phyloP scores from a whole-genome alignment of 2,329 filamentous ascomycete species.

The Madurella fahalii region DNA sequence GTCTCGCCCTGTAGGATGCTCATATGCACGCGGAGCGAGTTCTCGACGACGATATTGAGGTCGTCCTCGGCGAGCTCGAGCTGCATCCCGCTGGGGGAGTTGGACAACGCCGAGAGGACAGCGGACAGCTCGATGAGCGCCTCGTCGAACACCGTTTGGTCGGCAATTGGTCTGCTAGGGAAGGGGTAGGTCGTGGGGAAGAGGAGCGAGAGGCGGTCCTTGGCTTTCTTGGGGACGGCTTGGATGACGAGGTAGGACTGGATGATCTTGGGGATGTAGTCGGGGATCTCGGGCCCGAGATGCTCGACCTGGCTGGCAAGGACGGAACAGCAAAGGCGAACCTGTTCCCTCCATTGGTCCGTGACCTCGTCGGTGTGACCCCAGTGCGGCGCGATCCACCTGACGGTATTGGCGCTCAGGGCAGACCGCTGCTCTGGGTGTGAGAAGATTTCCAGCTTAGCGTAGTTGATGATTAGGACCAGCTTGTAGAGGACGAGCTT shows the following conservation, averaged over 20 bases:
- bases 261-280: constrained; percentile 86
- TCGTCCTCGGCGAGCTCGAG: constrained; percentile 72
- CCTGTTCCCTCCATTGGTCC: constrained; percentile 87
- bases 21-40: constrained; percentile 77
- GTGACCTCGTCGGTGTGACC: constrained; percentile 68
- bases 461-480: constrained; percentile 88
- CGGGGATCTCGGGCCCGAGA: constrained; percentile 75
- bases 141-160: constrained; percentile 70
- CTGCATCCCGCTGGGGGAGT: constrained; percentile 67
- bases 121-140: constrained; percentile 84
- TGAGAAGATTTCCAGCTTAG: constrained; percentile 74
- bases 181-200: constrained; percentile 93
- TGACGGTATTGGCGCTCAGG: constrained; percentile 74
- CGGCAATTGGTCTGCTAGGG: constrained; percentile 63
- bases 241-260: constrained; percentile 82
- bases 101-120: constrained; percentile 77
- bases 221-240: constrained; percentile 47
- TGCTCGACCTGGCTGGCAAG: constrained; percentile 79
- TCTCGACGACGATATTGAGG: constrained; percentile 68
- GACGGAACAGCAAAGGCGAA: constrained; percentile 88
- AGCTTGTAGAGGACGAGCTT: constrained; percentile 91
- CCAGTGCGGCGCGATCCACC: constrained; percentile 95
- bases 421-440: constrained; percentile 70
- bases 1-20: constrained; percentile 87
- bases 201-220: constrained; percentile 73